A percentile compares a stretch with the other conserved stretches of the same genome.
Evolutionary conservation across 2,329 filamentous ascomycete genomes (phyloP).

Genomic region (Torrubiellomyces zombiae): DNA sequence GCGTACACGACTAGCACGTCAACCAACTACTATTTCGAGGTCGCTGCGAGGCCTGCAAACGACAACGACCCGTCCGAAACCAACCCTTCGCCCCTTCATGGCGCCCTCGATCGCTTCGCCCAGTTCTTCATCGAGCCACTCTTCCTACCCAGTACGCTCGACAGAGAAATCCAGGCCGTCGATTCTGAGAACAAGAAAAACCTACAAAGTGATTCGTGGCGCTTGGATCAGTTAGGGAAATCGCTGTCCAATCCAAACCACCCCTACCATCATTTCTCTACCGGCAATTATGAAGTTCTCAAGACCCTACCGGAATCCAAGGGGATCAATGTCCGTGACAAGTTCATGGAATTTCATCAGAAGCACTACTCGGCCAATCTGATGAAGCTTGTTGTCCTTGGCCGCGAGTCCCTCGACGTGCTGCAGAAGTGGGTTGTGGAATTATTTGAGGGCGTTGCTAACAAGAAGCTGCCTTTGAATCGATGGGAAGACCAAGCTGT

Average conservation of each 20-base stretch:
- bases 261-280: constrained; percentile 82
- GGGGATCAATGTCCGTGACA: constrained; percentile 71
- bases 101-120: constrained; percentile 77
- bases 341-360: constrained; percentile 84
- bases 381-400: constrained; percentile 83
- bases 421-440: constrained; percentile 73
- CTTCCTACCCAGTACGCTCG: constrained; percentile 69
- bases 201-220: constrained; percentile 77
- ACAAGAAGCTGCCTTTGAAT: constrained; percentile 58
- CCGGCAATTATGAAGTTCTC: constrained; percentile 72
- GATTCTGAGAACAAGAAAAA: constrained; percentile 98
- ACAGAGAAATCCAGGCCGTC: constrained; percentile 74
- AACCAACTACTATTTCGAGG: constrained; percentile 96
- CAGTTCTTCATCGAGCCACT: constrained; percentile 86
- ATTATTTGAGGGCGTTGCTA: constrained; percentile 63
- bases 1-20: constrained; percentile 87
- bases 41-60: constrained; percentile 62
- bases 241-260: constrained; percentile 75
- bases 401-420: constrained; percentile 65
- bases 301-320: constrained; percentile 65
- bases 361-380: constrained; percentile 83
- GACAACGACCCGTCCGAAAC: constrained; percentile 35
- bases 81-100: constrained; percentile 49
- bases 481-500: constrained; percentile 35
- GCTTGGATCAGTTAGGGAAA: constrained; percentile 75